Percentiles rank a stretch among this genome's conserved stretches.
Conservation (phyloP, 1,139 yeast species). For the Blastobotrys proliferans region DNA sequence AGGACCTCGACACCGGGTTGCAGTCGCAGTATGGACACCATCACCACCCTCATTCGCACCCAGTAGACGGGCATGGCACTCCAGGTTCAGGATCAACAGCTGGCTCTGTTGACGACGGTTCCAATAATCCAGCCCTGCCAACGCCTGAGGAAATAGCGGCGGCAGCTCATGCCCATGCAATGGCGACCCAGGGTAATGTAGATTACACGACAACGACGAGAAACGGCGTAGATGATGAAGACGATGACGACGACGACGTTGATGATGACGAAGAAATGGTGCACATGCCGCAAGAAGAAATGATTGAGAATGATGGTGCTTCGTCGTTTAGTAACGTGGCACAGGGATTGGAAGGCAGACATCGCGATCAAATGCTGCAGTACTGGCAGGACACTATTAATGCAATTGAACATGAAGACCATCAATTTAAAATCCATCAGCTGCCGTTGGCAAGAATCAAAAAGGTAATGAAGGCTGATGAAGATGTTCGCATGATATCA, state of each 20-base stretch:
- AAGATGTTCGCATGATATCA: constrained; percentile 93
- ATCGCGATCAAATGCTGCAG: constrained; percentile 85
- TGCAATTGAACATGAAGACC: constrained; percentile 82
- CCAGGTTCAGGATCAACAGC: too few species aligned
- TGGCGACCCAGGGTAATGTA: background rate
- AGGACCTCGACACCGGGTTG: too few species aligned
- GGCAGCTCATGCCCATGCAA: constrained; percentile 2
- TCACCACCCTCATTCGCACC: too few species aligned
- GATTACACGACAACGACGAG: too few species aligned
- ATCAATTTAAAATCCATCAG: constrained; percentile 90
- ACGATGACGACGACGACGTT: background rate
- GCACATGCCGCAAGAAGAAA: background rate
- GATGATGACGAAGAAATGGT: constrained; percentile 6
- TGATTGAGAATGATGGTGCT: constrained; percentile 1
- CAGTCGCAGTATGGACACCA: too few species aligned
- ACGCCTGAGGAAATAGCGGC: constrained; percentile 3
- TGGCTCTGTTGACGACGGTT: too few species aligned
- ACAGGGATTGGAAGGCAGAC: constrained; percentile 80
- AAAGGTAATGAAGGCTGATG: constrained; percentile 96
- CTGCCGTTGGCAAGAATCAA: constrained; percentile 92
- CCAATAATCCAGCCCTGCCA: too few species aligned
- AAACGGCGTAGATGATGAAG: background rate
- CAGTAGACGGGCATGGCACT: too few species aligned
- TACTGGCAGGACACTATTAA: constrained; percentile 94
- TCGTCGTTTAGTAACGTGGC: constrained; percentile 75